Base-by-base conservation (phyloP, 2,329 filamentous ascomycete species). In the Sarocladium brachiariae region DNA sequence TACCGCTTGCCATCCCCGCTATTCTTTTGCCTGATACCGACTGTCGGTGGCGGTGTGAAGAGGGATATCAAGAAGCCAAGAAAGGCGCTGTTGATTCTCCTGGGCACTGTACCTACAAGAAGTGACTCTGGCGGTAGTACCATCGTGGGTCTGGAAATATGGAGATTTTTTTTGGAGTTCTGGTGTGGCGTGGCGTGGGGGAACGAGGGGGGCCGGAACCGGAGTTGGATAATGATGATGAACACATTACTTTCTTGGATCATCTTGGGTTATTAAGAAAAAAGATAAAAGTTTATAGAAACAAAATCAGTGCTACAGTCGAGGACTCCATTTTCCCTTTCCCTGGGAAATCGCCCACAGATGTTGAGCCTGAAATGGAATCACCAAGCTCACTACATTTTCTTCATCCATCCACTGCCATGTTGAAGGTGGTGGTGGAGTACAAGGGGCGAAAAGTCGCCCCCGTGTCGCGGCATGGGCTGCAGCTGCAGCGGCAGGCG, bases 61-160 rank as follows among this genome's bases (percentile, higher is more conserved):
- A 16, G 9, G 18, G 35, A 47, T 19, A 43, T n/a, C 25, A n/a
- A 19, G 39, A 23, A 16, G 14, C 6, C 18, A 14, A 30, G 16
- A 47, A 47, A 47, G 25, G 25, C n/a, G n/a, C n/a, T n/a, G n/a
- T n/a, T n/a, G n/a, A n/a, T n/a, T n/a, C n/a, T n/a, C n/a, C n/a
- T n/a, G n/a, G n/a, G n/a, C n/a, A n/a, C n/a, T n/a, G n/a, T n/a
- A n/a, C n/a, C n/a, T n/a, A n/a, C n/a, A n/a, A n/a, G n/a, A n/a
- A 47, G 43, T 47, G 43, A 25, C 21, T 33, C 43, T 13, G 4
- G 7, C 25, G 7, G 27, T 47, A 24, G 25, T 33, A 47, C 33
- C 43, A 47, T 47, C 43, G 43, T 47, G 43, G 43, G 43, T 47
- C 43, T 30, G n/a, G 43, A 47, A 31, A 31, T 47, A 47, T 47